Evolutionary conservation across 345 rosid genomes (phyloP).

Genomic region (Eucalyptus cloeziana): DNA sequence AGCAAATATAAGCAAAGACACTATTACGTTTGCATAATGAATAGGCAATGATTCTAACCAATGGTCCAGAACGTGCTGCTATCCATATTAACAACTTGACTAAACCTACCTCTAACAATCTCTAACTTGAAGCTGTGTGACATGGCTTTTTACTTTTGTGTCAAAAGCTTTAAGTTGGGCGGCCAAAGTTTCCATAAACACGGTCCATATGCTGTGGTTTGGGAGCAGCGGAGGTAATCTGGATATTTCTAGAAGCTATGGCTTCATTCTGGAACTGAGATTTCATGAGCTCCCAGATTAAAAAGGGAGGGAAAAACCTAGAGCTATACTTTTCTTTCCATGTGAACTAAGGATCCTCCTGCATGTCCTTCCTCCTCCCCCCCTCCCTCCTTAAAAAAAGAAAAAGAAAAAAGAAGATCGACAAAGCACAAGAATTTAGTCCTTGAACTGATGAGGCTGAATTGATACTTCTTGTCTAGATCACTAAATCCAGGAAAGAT

Average conservation of each 20-base stretch:
- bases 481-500: background rate
- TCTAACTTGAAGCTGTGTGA: background rate
- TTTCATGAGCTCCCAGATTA: background rate
- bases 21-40: background rate
- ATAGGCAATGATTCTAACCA: background rate
- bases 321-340: background rate
- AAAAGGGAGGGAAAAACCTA: background rate
- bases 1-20: background rate
- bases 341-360: background rate
- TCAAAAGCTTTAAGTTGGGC: background rate
- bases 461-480: background rate
- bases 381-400: background rate
- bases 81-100: background rate
- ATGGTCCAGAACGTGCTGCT: background rate
- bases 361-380: background rate
- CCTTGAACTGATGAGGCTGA: background rate
- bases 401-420: background rate
- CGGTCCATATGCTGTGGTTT: background rate
- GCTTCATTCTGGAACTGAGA: background rate
- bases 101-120: background rate
- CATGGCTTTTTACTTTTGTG: background rate
- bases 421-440: background rate
- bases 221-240: background rate
- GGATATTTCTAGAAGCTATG: background rate
- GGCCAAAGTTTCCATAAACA: background rate